Evolutionary conservation across 2,329 filamentous ascomycete genomes (phyloP).

Genomic region (Trichothecium roseum): DNA sequence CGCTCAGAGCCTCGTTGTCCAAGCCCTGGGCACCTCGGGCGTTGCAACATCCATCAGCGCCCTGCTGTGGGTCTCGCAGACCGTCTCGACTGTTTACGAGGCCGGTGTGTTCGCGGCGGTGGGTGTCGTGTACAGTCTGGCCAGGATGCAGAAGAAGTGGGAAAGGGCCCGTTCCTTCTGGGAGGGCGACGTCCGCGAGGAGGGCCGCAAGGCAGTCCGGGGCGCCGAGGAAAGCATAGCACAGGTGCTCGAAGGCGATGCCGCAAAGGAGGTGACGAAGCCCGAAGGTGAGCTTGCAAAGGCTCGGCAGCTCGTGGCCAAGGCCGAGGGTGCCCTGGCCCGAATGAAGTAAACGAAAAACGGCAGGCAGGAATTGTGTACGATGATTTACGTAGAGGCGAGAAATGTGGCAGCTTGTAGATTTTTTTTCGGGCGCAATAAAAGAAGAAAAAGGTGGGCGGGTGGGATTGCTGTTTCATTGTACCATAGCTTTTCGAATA

Average conservation of each 20-base stretch:
- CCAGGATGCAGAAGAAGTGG: conserved; percentile 52
- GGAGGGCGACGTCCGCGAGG: conserved; percentile 57
- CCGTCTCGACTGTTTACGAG: conserved; percentile 46
- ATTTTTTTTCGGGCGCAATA: too few relatives aligned
- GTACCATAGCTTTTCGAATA: not conserved
- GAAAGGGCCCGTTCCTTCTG: conserved; percentile 49
- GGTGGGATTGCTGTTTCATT: not conserved
- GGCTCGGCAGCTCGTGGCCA: conserved; percentile 33
- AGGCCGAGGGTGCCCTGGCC: conserved; percentile 37
- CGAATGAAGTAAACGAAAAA: conserved; percentile 37
- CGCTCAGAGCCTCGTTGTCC: conserved; percentile 63
- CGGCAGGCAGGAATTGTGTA: too few relatives aligned
- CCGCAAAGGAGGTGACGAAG: conserved; percentile 9
- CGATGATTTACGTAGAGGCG: conserved; percentile 5
- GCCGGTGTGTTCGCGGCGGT: conserved; percentile 51
- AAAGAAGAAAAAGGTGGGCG: too few relatives aligned
- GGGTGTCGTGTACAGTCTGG: conserved; percentile 48
- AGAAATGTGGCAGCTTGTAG: too few relatives aligned
- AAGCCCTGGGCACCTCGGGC: conserved; percentile 63
- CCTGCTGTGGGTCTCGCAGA: conserved; percentile 45
- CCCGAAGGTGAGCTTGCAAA: conserved; percentile 19
- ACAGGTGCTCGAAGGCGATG: conserved; percentile 28
- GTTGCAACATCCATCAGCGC: conserved; percentile 44
- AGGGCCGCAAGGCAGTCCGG: conserved; percentile 52
- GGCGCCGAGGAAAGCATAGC: conserved; percentile 43